Evolutionary conservation across 2,329 filamentous ascomycete genomes (phyloP).

Genomic region (Lachnellula subtilissima): DNA sequence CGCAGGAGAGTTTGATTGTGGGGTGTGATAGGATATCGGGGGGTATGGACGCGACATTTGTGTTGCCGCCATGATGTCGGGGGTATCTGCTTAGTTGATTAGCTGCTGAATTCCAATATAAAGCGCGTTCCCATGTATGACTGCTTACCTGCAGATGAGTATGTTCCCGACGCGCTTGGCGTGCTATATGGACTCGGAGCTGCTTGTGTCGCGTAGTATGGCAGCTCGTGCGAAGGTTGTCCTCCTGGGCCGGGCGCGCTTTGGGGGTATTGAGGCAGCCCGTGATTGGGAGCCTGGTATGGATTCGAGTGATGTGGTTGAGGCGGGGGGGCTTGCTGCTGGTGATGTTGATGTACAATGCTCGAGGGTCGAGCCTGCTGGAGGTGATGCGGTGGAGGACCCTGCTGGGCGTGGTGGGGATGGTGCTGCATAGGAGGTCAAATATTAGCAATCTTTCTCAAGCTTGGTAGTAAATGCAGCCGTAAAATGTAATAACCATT

Average conservation of each 20-base stretch:
- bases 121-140: slow-evolving; percentile 6
- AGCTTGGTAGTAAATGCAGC: slow-evolving; percentile 19
- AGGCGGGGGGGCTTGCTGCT: slow-evolving; percentile 54
- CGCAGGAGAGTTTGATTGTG: slow-evolving; percentile 90
- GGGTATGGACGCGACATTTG: slow-evolving; percentile 72
- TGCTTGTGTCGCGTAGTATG: slow-evolving; percentile 71
- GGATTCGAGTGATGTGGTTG: slow-evolving; percentile 58
- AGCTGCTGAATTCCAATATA: slow-evolving; percentile 4
- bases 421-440: slow-evolving; percentile 57
- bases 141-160: slow-evolving; percentile 73
- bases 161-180: slow-evolving; percentile 74
- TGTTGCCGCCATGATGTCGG: slow-evolving; percentile 63
- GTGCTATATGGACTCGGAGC: slow-evolving; percentile 74
- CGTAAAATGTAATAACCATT: slow-evolving; percentile 32
- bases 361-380: slow-evolving; percentile 69
- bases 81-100: slow-evolving; percentile 43
- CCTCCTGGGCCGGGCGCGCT: slow-evolving; percentile 56
- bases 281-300: slow-evolving; percentile 61
- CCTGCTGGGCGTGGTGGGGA: slow-evolving; percentile 68
- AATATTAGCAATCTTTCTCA: slow-evolving; percentile 25
- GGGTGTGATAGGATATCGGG: slow-evolving; percentile 86
- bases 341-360: slow-evolving; percentile 67
- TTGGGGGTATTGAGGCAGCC: slow-evolving; percentile 64
- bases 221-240: slow-evolving; percentile 60
- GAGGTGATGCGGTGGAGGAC: slow-evolving; percentile 60